Evolutionary conservation across 2,329 filamentous ascomycete genomes (phyloP), one percentile per base, ranked within the genome.

Genomic region (Sclerotinia nivalis): DNA sequence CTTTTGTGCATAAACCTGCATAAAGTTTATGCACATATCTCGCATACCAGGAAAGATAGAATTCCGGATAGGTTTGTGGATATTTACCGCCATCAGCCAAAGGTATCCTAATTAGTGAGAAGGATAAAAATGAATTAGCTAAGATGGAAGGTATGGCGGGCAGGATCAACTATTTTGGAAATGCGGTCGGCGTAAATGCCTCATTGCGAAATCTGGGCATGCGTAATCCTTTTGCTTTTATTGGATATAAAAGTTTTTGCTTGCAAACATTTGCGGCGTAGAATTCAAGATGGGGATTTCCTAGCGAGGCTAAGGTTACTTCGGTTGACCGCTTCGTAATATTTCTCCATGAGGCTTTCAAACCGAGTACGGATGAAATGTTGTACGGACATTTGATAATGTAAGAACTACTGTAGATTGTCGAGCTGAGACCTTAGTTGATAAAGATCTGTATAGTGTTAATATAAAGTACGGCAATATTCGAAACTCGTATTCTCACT

Each of bases 361-460:
- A 61, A n/a, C 43, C 28, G 59, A 61, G 43, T 49, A 62, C 22
- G 22, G 22, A 62, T 62, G 45, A 49, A 49, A 22, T 34, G 59
- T 34, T 22, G 43, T 34, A 49, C 28, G 8, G 10, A 34, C 1
- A 61, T 34, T 34, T 43, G 59, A 61, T 49, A n/a, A 31, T 61
- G 59, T 34, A 61, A 61, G 43, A 49, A 31, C 59, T 34, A 49
- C 59, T 61, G 43, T 61, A 61, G 18, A 20, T 31, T 2, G 1
- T 34, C 18, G 43, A 47, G 59, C 25, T 34, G 59, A 61, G 25
- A 49, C 5, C 4, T 49, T n/a, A 4, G 9, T 22, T 34, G 10
- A n/a, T 49, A 5, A 31, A 34, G 45, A 49, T 20, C 28, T 18
- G 4, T 28, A 49, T 12, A 18, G 8, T 22, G 12, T 25, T 34